Conservation (phyloP, 768 basidiomycete genomes). For the Lyophyllum decastes region DNA sequence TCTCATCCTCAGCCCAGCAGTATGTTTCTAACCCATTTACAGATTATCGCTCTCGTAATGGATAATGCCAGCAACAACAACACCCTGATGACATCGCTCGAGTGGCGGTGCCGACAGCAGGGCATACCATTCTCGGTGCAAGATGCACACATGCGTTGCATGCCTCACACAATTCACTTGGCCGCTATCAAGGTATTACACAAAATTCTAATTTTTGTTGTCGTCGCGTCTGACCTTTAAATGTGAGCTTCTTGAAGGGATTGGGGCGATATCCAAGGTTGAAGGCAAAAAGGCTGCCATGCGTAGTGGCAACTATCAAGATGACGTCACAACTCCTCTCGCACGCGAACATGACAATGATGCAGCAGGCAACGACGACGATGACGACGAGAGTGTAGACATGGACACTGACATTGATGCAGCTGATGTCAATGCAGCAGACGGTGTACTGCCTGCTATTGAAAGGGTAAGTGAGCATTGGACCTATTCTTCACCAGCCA, state of each 20-base stretch:
- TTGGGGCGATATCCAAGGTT: conserved; percentile 23
- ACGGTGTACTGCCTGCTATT: background rate
- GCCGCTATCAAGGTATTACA: background rate
- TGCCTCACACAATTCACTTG: background rate
- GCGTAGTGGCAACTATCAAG: conserved; percentile 20
- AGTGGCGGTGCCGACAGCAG: conserved; percentile 2
- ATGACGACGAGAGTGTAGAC: too few species aligned
- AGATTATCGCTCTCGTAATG: conserved; percentile 33
- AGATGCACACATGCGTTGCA: conserved; percentile 25
- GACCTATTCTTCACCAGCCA: too few species aligned
- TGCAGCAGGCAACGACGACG: background rate
- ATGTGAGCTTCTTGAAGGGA: conserved; percentile 30
- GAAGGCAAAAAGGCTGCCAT: conserved; percentile 20
- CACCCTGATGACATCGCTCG: conserved; percentile 27
- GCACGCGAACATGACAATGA: background rate
- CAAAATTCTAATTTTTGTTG: background rate
- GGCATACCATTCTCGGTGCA: conserved; percentile 24
- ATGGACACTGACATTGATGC: background rate
- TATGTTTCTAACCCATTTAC: background rate
- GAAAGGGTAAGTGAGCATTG: conserved; percentile 2
- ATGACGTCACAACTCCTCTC: conserved; percentile 15
- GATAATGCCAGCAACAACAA: conserved; percentile 40
- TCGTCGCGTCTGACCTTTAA: background rate
- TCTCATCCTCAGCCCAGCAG: conserved; percentile 2
- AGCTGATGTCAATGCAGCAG: background rate